Base-by-base conservation (phyloP, 345 rosid genomes). In the Nasturtium officinale region DNA sequence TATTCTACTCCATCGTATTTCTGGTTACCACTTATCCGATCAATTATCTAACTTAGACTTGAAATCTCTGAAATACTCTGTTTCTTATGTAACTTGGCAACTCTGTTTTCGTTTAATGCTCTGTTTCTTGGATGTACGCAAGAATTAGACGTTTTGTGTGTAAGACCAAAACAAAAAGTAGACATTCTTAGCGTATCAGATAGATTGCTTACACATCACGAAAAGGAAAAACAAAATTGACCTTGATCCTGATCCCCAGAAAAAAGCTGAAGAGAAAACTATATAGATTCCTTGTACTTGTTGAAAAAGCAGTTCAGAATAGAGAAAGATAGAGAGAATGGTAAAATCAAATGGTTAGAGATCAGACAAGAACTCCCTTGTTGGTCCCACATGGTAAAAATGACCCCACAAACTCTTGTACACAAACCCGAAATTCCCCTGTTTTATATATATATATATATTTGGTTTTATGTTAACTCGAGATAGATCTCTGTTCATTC, bases 211-310 rank as follows among this genome's bases (percentile, higher is more conserved):
- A 65, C n/a, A 76, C 40, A 79, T 69, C 77, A 79, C 75, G 81
- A 73, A 77, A 61, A 76, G 80, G 70, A 71, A 69, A 53, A 53
- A 52, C 51, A 51, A 42, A 45, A 71, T 67, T 60, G 75, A 76
- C 74, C 11, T 43, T 73, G 65, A 65, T 45, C 50, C 78, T 60
- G 61, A 77, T 77, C 76, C 80, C 72, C 54, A 69, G 66, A 63
- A 23, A 23, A 55, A 55, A 61, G 5, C 50, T 68, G 51, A 68
- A 66, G 68, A 52, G 68, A 61, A 55, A 54, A 43, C 57, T 60
- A 69, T 48, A 48, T 77, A 77, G 80, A 71, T 77, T 65, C 77
- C 73, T 77, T 77, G 80, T 71, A 71, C 77, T 71, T 57, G 76
- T 65, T 58, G 68, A 58, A 55, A 69, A 76, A 45, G 75, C 52